Base-by-base conservation (phyloP, 1,139 yeast genomes). In the Candida tetrigidarum region DNA sequence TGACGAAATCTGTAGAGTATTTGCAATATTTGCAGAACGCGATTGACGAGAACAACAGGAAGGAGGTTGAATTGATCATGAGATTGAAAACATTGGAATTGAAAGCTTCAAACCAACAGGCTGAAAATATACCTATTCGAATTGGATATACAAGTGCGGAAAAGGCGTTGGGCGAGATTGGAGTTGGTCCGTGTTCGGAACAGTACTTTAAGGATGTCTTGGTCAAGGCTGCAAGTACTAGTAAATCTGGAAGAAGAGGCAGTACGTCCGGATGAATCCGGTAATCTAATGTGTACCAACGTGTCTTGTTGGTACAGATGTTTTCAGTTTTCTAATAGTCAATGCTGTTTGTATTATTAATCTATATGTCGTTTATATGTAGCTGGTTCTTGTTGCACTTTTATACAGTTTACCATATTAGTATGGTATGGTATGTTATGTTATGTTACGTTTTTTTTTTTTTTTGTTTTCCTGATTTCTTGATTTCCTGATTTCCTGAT, bases 1-100 rank as follows among this genome's bases (percentile, higher is more conserved):
- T 92, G 50, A 80, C 91, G 15, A 86, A 88, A 57, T 81, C 95
- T 0, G 96, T 91, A 3, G 96, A 90, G 55, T 92, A 90, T 59
- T 83, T 92, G 43, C 84, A 83, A 51, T 72, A 73, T 54, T 68
- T 92, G 37, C 97, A 91, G 65, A 80, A 80, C 49, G 74, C 80
- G 47, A 88, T 91, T 49, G 97, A 91, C 57, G 81, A 81, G 46
- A 82, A 80, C 58, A 90, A 90, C 64, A 74, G 92, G 42, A 80
- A 79, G 50, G 96, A 90, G 59, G 87, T 86, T 12, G 96, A 87
- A 59, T 69, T 87, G 49, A 78, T 83, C 39, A 75, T 84, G 60
- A 76, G 76, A 52, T 67, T 87, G 50, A 81, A 83, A 56, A 75
- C 74, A 32, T 64, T 86, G 49, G 78, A 81, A 62, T 56, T 78